Base-by-base conservation (phyloP, 257 asterid genomes). In the Lycium barbarum region DNA sequence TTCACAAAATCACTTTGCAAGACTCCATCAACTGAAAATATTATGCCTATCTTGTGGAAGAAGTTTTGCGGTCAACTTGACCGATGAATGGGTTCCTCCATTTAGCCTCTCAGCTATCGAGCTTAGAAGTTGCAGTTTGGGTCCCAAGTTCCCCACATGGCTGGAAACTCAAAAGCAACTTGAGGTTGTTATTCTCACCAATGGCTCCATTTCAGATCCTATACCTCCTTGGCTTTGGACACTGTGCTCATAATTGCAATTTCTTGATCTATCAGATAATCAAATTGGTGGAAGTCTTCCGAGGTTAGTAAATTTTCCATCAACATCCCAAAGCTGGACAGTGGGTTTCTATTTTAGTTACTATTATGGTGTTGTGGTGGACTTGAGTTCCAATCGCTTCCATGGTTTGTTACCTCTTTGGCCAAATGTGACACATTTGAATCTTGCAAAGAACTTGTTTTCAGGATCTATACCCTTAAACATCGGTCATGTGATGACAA, bases 151-250 rank as follows among this genome's bases (percentile, higher is more conserved):
- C n/a, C 91, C 85, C 10, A 14, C 45, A 8, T 88, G 91, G 91
- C 86, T 84, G 13, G 36, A 68, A 58, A 83, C 86, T 68, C 83
- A 84, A 70, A 82, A 70, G n/a, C 65, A 82, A 47, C 47, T 86
- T 74, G 36, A 70, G n/a, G 36, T 15, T 18, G n/a, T 88, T 67
- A 59, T 79, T 63, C 62, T 88, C 5, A 43, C 80, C 3, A 43
- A 51, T 35, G 80, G 68, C 7, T 80, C 83, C 4, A 88, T 86
- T 26, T 74, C 58, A 10, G 90, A 79, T 51, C 13, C 81, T 7
- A 70, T 88, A 67, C 88, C 90, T 0, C 9, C 57, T 78, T 88
- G 89, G 90, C 51, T 88, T 14, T 79, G 85, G 90, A 59, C 62
- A 9, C 18, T 73, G 2, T 58, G 45, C 45, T 49, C 73, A 18